phyloP scores from a whole-genome alignment of 768 basidiomycete genomes.

The Kockovaella imperatae region DNA sequence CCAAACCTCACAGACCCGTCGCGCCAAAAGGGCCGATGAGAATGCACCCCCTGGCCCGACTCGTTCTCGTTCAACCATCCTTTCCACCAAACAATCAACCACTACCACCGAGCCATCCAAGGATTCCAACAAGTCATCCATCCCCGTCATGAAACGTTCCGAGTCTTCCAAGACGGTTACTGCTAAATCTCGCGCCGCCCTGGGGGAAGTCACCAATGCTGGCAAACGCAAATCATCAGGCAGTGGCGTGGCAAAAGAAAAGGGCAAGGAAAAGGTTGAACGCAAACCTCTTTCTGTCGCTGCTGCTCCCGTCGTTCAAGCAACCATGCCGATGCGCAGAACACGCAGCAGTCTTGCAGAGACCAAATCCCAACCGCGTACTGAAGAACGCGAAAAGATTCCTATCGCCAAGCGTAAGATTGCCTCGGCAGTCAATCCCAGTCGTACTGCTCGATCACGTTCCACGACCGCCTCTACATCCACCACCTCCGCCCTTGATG shows the following conservation, averaged over 20 bases:
- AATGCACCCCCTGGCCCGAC: constrained; percentile 32
- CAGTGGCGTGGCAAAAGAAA: not conserved
- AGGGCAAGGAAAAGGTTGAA: constrained; percentile 10
- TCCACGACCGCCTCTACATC: constrained; percentile 28
- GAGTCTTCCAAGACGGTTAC: constrained; percentile 14
- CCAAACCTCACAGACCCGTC: constrained; percentile 25
- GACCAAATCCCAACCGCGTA: not conserved
- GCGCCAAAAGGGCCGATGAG: constrained; percentile 30
- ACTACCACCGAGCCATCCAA: not conserved
- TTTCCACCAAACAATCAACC: constrained; percentile 7
- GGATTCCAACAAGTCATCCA: constrained; percentile 12
- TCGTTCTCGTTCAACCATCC: constrained; percentile 6
- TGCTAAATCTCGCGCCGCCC: constrained; percentile 19
- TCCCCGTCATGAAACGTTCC: constrained; percentile 30
- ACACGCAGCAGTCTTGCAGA: constrained; percentile 2
- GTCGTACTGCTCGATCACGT: constrained; percentile 18
- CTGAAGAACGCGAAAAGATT: constrained; percentile 1
- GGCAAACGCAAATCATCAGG: constrained; percentile 4
- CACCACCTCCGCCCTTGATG: constrained; percentile 15
- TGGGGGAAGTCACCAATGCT: constrained; percentile 37
- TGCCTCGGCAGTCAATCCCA: constrained; percentile 3
- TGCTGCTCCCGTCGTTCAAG: not conserved
- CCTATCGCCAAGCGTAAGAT: constrained; percentile 9
- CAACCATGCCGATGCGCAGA: constrained; percentile 1
- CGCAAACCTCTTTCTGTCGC: constrained; percentile 17